phyloP scores from a whole-genome alignment of 2,329 filamentous ascomycete species.

The Apiospora malaysiana region DNA sequence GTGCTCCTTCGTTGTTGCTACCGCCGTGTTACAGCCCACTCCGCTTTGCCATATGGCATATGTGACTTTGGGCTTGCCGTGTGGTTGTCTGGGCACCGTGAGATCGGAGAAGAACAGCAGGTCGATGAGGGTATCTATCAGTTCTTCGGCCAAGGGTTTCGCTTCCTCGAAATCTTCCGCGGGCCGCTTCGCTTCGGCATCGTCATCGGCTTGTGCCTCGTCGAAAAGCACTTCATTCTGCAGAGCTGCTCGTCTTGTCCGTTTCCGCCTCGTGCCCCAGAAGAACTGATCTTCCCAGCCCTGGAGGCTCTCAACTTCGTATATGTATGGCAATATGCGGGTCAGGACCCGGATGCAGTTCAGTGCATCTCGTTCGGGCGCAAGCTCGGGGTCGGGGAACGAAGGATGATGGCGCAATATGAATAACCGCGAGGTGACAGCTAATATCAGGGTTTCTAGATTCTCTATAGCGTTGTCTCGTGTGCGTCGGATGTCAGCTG shows the following conservation, averaged over 20 bases:
- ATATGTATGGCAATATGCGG: slow-evolving; percentile 86
- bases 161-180: slow-evolving; percentile 76
- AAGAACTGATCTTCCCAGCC: slow-evolving; percentile 94
- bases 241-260: slow-evolving; percentile 67
- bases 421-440: slow-evolving; percentile 82
- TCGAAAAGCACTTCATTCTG: slow-evolving; percentile 85
- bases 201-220: slow-evolving; percentile 66
- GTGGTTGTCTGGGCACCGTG: slow-evolving; percentile 76
- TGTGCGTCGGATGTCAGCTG: slow-evolving; percentile 85
- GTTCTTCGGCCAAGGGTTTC: slow-evolving; percentile 88
- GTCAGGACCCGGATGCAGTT: slow-evolving; percentile 95
- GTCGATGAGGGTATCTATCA: slow-evolving; percentile 88
- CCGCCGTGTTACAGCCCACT: slow-evolving; percentile 89
- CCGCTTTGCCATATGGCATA: slow-evolving; percentile 99
- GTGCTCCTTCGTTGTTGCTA: slow-evolving; percentile 87
- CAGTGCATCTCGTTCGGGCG: slow-evolving; percentile 82
- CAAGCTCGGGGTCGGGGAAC: slow-evolving; percentile 85
- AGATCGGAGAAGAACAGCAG: slow-evolving; percentile 91
- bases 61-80: slow-evolving; percentile 79
- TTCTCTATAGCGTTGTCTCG: slow-evolving; percentile 86
- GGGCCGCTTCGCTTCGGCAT: slow-evolving; percentile 46
- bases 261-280: slow-evolving; percentile 78
- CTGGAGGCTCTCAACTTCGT: slow-evolving; percentile 83
- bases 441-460: slow-evolving; percentile 85
- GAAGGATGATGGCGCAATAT: slow-evolving; percentile 86